phyloP scores from a whole-genome alignment of 2,329 filamentous ascomycete genomes.

The Colletotrichum agaves region DNA sequence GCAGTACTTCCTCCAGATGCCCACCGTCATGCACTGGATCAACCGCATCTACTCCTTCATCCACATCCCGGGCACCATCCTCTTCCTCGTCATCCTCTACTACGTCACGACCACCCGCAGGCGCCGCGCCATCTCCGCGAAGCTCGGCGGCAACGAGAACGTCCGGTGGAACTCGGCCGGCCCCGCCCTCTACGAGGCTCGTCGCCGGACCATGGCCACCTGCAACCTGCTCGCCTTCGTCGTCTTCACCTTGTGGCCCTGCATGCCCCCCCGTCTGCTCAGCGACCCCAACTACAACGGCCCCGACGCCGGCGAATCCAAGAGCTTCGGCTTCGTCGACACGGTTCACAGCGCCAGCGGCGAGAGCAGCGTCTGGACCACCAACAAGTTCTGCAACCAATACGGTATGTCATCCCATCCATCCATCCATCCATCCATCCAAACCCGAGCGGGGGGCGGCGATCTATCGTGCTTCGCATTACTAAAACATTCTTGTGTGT shows the following conservation, averaged over 20 bases:
- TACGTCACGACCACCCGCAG: conserved; percentile 75
- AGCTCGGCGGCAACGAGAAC: conserved; percentile 43
- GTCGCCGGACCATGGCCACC: conserved; percentile 66
- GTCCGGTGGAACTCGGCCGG: conserved; percentile 47
- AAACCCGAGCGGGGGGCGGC: too few relatives aligned
- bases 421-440: too few relatives aligned
- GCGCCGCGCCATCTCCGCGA: conserved; percentile 47
- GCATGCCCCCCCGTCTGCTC: conserved; percentile 64
- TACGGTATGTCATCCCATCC: conserved; percentile 69
- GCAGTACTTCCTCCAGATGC: conserved; percentile 59
- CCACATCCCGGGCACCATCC: conserved; percentile 80
- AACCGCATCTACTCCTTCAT: conserved; percentile 82
- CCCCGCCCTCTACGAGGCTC: conserved; percentile 62
- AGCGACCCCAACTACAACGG: conserved; percentile 67
- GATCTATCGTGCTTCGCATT: too few relatives aligned
- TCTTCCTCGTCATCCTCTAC: conserved; percentile 73
- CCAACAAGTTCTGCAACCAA: conserved; percentile 80
- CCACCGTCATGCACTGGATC: conserved; percentile 72
- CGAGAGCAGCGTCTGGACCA: conserved; percentile 59
- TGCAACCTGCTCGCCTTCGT: conserved; percentile 64
- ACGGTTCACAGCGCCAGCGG: conserved; percentile 61
- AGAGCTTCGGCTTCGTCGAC: conserved; percentile 64
- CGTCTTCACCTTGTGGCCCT: conserved; percentile 64
- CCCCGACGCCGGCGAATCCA: conserved; percentile 65
- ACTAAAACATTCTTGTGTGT: too few relatives aligned